Base-by-base conservation (phyloP, 495 filamentous ascomycete genomes). In the Glutinoglossum americanum region DNA sequence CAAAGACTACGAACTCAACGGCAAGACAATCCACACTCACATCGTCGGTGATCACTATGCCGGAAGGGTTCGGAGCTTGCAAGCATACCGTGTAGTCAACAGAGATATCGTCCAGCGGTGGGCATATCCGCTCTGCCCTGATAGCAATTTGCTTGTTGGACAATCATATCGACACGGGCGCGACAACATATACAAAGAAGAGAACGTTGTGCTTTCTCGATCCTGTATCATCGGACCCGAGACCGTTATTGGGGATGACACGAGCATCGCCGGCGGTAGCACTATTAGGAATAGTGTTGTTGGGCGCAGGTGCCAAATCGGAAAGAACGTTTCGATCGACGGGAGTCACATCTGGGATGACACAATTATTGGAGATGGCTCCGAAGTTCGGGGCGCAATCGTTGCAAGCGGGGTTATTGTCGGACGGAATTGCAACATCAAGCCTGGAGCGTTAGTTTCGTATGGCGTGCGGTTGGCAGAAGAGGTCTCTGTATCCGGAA, bases 1-100 rank as follows among this genome's bases (percentile, higher is more conserved):
- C 25, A 96, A 95, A 69, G 92, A 99, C 64, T 93, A 84, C 68
- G 92, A 99, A 67, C 75, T 96, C 51, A 95, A 96, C 68, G 88
- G 87, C 26, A 96, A 96, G 73, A 88, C 87, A 5, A 84, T 99
- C 30, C 87, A 95, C 65, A 84, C 85, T n/a, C 80, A 95, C 60
- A 82, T 98, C 57, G 70, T 95, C 55, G 76, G 78, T 26, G 80
- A 87, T 54, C 70, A 78, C 56, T 88, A 90, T 57, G 84, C 85
- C 4, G 87, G 88, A 0, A 76, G 92, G 53, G 90, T 85, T 11
- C 81, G 78, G 61, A 93, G 86, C 62, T 71, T 97, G 41, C 82
- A 83, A 65, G 83, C 90, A 55, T 99, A 97, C 67, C 87, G 95
- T 66, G 81, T 88, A 21, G 75, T 97, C n/a, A 90, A 78, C 67